These are phyloP conservation scores for Coniella lustricola DNA, from an alignment of 2,329 filamentous ascomycete species.

Conservation along the genomic window DNA sequence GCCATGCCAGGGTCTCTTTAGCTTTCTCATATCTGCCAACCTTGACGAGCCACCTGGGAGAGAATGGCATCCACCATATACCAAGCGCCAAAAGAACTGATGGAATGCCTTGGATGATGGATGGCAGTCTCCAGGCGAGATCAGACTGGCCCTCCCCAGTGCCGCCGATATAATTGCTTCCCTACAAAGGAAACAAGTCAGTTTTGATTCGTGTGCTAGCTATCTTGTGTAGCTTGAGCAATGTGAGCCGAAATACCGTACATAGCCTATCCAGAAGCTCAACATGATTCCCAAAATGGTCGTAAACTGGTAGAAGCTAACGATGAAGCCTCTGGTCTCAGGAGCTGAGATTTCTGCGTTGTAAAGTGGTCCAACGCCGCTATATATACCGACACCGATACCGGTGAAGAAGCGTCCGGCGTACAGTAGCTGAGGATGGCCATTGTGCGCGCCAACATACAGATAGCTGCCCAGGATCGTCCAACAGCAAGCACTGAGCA, in stretches of 20 bases:
- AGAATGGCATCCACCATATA: conserved; percentile 42
- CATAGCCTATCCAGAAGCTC: conserved; percentile 40
- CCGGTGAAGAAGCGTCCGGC: conserved; percentile 44
- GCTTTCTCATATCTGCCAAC: conserved; percentile 20
- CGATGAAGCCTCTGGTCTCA: conserved; percentile 59
- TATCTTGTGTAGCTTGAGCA: no score
- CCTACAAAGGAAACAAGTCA: background rate
- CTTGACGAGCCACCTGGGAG: conserved; percentile 39
- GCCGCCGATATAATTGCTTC: conserved; percentile 40
- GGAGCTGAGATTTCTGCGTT: conserved; percentile 50
- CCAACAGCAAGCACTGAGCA: conserved; percentile 42
- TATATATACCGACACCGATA: conserved; percentile 41
- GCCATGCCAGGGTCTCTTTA: conserved; percentile 19
- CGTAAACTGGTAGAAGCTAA: conserved; percentile 58
- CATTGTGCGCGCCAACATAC: conserved; percentile 34
- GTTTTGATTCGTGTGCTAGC: no score
- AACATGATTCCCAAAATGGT: conserved; percentile 52
- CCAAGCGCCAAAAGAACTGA: conserved; percentile 29
- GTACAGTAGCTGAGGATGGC: conserved; percentile 35
- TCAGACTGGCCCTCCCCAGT: conserved; percentile 35
- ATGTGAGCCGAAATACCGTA: background rate
- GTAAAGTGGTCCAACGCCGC: conserved; percentile 38
- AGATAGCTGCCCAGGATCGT: conserved; percentile 39
- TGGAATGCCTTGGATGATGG: conserved; percentile 37
- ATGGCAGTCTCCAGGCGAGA: conserved; percentile 37